Percentiles rank a stretch among this genome's conserved stretches.
phyloP scores from a whole-genome alignment of 163 green algal genomes.

The Trebouxia gelatinosa region DNA sequence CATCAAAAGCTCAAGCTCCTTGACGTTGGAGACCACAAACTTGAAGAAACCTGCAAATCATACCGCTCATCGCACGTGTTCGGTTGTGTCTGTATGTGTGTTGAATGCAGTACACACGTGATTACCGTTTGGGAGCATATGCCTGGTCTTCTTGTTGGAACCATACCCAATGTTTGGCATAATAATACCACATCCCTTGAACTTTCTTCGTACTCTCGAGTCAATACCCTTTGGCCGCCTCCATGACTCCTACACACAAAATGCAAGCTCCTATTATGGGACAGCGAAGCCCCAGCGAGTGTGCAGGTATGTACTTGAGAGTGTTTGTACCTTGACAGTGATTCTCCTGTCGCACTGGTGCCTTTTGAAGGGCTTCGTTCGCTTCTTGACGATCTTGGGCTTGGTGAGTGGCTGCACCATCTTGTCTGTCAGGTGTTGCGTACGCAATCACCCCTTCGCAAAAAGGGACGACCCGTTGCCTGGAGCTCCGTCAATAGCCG shows the following conservation, averaged over 20 bases:
- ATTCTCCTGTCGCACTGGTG: constrained; percentile 93
- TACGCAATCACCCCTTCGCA: too few species aligned
- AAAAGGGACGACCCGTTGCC: too few species aligned
- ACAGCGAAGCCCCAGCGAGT: background rate
- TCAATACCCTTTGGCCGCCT: constrained; percentile 98
- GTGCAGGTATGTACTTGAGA: background rate
- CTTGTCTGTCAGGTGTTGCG: constrained; percentile 38
- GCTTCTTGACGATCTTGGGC: constrained; percentile 93
- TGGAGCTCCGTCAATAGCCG: too few species aligned
- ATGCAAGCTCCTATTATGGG: background rate
- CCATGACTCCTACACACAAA: constrained; percentile 70
- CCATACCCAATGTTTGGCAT: constrained; percentile 99
- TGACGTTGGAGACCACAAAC: constrained; percentile 92
- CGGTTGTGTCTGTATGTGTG: too few species aligned
- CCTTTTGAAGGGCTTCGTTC: constrained; percentile 86
- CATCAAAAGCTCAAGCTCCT: constrained; percentile 96
- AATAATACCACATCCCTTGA: constrained; percentile 88
- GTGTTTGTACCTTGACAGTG: constrained; percentile 65
- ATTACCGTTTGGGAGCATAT: constrained; percentile 89
- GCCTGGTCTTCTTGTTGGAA: constrained; percentile 92
- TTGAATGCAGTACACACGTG: too few species aligned
- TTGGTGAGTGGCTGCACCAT: constrained; percentile 91
- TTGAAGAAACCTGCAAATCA: constrained; percentile 79
- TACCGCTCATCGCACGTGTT: too few species aligned
- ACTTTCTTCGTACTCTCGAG: constrained; percentile 92